A percentile compares a stretch with the other conserved stretches of the same genome.
Conservation (phyloP, 768 basidiomycete genomes). For the Ramaria rubella region DNA sequence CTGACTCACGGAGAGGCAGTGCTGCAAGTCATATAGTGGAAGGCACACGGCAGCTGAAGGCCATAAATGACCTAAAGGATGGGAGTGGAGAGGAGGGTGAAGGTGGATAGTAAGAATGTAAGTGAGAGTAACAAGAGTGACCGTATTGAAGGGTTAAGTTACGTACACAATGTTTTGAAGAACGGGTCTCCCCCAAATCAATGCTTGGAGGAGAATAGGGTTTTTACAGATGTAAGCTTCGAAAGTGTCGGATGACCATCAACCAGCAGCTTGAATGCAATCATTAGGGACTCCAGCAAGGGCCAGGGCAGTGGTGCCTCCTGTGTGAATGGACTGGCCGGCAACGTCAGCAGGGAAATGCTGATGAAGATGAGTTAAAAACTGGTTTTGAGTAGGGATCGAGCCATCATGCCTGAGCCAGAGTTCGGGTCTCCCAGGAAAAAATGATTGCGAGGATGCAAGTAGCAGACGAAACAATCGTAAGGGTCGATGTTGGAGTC, state of each 20-base stretch:
- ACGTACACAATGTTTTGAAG: no score
- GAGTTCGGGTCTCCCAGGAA: conserved; percentile 5
- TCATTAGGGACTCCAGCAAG: neutral
- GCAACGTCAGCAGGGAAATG: conserved; percentile 2
- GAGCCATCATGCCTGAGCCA: conserved; percentile 6
- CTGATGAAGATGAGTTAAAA: neutral
- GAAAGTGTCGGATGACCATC: conserved; percentile 9
- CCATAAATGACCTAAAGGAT: no score
- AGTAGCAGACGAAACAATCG: neutral
- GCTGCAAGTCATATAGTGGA: no score
- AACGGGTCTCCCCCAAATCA: neutral
- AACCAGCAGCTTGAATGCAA: neutral
- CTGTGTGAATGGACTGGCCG: conserved; percentile 1
- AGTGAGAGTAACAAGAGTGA: no score
- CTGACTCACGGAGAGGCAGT: no score
- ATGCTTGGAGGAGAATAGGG: neutral
- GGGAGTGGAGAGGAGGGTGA: no score
- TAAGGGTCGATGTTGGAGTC: neutral
- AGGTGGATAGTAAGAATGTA: no score
- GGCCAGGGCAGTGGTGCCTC: neutral
- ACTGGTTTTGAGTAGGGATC: neutral
- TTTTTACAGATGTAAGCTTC: conserved; percentile 8
- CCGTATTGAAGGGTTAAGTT: no score
- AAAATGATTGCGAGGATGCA: neutral
- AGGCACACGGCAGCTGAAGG: no score